Evolutionary conservation across 2,329 filamentous ascomycete species (phyloP).

Genomic region (Monosporascus sp.): DNA sequence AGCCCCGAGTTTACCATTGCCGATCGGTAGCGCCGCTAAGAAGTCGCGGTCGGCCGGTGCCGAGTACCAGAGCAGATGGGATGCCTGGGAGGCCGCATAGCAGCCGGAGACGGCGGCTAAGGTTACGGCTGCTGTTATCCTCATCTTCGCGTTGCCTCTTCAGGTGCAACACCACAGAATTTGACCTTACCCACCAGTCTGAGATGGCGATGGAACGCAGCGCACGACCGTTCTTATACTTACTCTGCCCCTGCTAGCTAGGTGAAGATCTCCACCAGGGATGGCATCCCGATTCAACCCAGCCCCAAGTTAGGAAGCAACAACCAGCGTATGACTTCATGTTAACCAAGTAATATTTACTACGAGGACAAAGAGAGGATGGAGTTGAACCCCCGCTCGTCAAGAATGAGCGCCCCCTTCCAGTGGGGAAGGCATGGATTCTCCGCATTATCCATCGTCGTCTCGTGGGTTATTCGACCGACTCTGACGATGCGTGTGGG

Average conservation of each 20-base stretch:
- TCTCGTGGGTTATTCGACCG: background rate
- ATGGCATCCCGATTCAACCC: too few species aligned
- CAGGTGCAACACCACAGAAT: background rate
- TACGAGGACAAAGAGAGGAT: too few species aligned
- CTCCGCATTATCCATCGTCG: background rate
- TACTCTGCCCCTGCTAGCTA: background rate
- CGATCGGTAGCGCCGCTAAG: slow-evolving; percentile 26
- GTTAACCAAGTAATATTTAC: too few species aligned
- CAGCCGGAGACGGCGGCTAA: background rate
- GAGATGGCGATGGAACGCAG: background rate
- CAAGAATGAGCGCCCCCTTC: background rate
- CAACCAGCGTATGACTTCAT: too few species aligned
- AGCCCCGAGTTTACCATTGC: slow-evolving; percentile 31
- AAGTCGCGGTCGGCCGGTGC: background rate
- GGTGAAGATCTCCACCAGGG: background rate
- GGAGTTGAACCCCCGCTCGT: background rate
- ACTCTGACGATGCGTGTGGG: background rate
- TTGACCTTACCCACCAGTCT: background rate
- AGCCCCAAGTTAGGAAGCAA: too few species aligned
- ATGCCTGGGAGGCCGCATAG: background rate
- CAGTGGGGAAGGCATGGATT: background rate
- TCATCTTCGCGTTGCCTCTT: background rate
- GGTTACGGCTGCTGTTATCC: background rate
- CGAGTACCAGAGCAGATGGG: background rate
- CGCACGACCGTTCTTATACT: background rate